Conservation (phyloP, 2,329 filamentous ascomycete species). For the Neofusicoccum kwambonambiense region DNA sequence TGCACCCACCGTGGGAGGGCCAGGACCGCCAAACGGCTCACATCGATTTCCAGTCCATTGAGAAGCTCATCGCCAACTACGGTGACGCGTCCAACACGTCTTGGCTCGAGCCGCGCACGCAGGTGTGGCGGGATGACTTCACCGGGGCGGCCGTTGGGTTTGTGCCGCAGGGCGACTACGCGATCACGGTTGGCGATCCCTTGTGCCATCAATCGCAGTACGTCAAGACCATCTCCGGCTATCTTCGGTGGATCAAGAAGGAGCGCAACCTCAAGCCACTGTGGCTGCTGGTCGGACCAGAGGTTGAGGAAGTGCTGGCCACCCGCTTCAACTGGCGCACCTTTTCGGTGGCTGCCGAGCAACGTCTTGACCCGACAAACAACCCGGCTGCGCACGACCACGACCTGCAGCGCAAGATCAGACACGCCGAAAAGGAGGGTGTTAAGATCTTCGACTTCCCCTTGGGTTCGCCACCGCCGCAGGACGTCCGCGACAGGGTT, state of each 20-base stretch:
- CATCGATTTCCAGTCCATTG: constrained; percentile 67
- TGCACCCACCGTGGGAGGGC: constrained; percentile 64
- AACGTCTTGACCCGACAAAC: constrained; percentile 74
- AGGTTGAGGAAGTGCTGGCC: constrained; percentile 76
- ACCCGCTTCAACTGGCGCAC: constrained; percentile 82
- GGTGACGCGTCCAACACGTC: constrained; percentile 92
- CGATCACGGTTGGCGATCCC: constrained; percentile 83
- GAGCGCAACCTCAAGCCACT: constrained; percentile 73
- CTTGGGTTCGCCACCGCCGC: constrained; percentile 60
- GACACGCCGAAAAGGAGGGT: constrained; percentile 78
- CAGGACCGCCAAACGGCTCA: constrained; percentile 48
- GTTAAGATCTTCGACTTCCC: constrained; percentile 75
- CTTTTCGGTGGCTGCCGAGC: constrained; percentile 83
- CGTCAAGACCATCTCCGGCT: constrained; percentile 68
- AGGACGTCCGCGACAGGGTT: constrained; percentile 67
- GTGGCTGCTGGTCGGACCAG: constrained; percentile 83
- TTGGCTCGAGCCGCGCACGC: constrained; percentile 85
- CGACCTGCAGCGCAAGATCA: constrained; percentile 71
- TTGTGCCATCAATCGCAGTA: constrained; percentile 80
- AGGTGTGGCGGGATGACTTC: constrained; percentile 76
- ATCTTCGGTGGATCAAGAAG: constrained; percentile 71
- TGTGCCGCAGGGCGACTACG: constrained; percentile 72
- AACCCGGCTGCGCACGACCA: constrained; percentile 65
- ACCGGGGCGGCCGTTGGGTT: constrained; percentile 86
- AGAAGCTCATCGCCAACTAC: constrained; percentile 91